Conservation (phyloP, 768 basidiomycete genomes). For the Cystofilobasidium macerans region DNA sequence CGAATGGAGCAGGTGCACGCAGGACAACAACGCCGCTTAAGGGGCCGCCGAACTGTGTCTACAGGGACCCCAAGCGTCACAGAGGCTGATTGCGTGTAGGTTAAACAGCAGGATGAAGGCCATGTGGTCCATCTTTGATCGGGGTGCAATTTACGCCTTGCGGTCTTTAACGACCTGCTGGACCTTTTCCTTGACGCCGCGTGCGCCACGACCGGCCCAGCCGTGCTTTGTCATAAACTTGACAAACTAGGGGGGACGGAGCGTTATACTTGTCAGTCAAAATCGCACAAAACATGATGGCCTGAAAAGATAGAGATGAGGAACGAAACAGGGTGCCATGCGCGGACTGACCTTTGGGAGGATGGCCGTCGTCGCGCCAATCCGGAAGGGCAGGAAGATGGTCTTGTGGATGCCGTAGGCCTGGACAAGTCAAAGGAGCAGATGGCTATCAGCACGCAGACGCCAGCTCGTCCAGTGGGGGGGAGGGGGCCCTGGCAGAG, state of each 20-base stretch:
- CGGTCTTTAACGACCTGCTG: constrained; percentile 24
- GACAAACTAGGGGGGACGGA: constrained; percentile 45
- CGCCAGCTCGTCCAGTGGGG: neutral
- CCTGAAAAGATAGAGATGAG: too few relatives aligned
- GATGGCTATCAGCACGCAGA: neutral
- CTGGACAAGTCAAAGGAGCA: constrained; percentile 37
- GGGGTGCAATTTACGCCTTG: constrained; percentile 20
- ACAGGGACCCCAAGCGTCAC: too few relatives aligned
- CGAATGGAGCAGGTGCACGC: too few relatives aligned
- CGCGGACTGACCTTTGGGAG: constrained; percentile 53
- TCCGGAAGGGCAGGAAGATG: constrained; percentile 71
- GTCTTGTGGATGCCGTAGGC: constrained; percentile 97
- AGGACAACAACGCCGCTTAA: too few relatives aligned
- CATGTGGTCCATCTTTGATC: too few relatives aligned
- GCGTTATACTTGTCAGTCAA: neutral
- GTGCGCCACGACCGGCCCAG: constrained; percentile 67
- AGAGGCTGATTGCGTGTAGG: too few relatives aligned
- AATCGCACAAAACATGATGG: neutral
- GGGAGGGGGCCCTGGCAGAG: neutral
- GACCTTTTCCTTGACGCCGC: constrained; percentile 33
- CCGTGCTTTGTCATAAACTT: constrained; percentile 67
- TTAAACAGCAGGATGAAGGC: too few relatives aligned
- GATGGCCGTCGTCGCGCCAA: constrained; percentile 74
- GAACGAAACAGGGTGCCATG: too few relatives aligned
- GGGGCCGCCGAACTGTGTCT: too few relatives aligned